Evolutionary conservation across 2,329 filamentous ascomycete genomes (phyloP).

Genomic region (Colletotrichum cordylinicola): DNA sequence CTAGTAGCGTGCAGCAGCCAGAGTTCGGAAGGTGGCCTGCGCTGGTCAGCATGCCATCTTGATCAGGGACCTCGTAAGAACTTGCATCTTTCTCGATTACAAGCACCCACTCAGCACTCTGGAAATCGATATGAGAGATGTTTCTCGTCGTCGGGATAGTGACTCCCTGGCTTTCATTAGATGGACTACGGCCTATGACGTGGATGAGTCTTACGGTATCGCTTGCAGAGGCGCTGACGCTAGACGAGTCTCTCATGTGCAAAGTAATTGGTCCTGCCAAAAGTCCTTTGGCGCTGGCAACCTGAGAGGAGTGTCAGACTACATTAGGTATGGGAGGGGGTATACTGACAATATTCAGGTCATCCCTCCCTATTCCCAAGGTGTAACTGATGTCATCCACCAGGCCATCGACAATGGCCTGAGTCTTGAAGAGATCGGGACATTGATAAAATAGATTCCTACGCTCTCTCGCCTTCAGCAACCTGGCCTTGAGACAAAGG

Average conservation of each 20-base stretch:
- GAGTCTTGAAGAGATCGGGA: conserved; percentile 72
- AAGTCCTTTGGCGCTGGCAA: conserved; percentile 76
- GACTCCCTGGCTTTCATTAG: conserved; percentile 52
- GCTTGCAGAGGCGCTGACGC: conserved; percentile 31
- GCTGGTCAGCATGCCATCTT: conserved; percentile 17
- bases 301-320: conserved; percentile 45
- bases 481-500: too few species aligned
- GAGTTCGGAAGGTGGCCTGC: conserved; percentile 76
- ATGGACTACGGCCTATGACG: neutral
- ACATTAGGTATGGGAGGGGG: neutral
- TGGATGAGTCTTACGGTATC: conserved; percentile 31
- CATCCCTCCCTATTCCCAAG: conserved; percentile 66
- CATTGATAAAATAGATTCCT: conserved; percentile 85
- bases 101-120: conserved; percentile 65
- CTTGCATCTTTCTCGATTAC: conserved; percentile 80
- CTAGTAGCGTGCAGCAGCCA: conserved; percentile 65
- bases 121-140: conserved; percentile 56
- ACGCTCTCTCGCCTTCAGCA: neutral
- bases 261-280: conserved; percentile 64
- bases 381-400: conserved; percentile 79
- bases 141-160: conserved; percentile 62
- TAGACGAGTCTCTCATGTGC: conserved; percentile 5
- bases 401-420: conserved; percentile 71
- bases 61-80: neutral
- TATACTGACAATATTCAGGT: conserved; percentile 71